A percentile compares a stretch with the other conserved stretches of the same genome.
Evolutionary conservation across 176 grass and related monocot species (phyloP).

Genomic region (Poa annua): DNA sequence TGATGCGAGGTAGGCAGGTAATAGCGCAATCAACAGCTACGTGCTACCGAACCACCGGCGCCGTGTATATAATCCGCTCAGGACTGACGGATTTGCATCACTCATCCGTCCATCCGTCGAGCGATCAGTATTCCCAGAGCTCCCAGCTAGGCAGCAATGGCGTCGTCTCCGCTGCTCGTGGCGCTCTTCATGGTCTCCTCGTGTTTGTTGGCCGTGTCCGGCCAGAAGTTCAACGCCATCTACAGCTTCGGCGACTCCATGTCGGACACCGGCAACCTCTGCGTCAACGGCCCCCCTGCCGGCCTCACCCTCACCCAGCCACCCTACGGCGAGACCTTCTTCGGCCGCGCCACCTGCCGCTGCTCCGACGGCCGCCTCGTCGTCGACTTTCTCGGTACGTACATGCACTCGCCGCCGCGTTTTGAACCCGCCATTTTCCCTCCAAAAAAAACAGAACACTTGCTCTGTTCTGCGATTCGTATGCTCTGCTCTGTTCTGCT

Average conservation of each 20-base stretch:
- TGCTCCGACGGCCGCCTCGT: constrained; percentile 94
- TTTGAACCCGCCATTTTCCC: constrained; percentile 53
- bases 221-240: constrained; percentile 76
- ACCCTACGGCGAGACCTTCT: constrained; percentile 82
- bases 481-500: background rate
- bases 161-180: constrained; percentile 10
- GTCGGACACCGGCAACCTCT: constrained; percentile 91
- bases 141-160: constrained; percentile 41
- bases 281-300: constrained; percentile 62
- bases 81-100: background rate
- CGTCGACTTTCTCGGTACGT: constrained; percentile 78
- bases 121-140: background rate
- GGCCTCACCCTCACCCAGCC: constrained; percentile 72
- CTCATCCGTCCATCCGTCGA: background rate
- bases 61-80: constrained; percentile 33
- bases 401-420: background rate
- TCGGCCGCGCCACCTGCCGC: constrained; percentile 79
- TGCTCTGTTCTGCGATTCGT: background rate
- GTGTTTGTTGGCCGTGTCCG: constrained; percentile 37
- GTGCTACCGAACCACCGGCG: constrained; percentile 30
- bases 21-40: constrained; percentile 52
- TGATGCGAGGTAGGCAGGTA: constrained; percentile 39
- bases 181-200: constrained; percentile 36
- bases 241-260: constrained; percentile 93
- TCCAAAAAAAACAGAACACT: constrained; percentile 42